A percentile compares a stretch with the other conserved stretches of the same genome.
phyloP scores from a whole-genome alignment of 495 filamentous ascomycete species.

The Penicillium manginii region DNA sequence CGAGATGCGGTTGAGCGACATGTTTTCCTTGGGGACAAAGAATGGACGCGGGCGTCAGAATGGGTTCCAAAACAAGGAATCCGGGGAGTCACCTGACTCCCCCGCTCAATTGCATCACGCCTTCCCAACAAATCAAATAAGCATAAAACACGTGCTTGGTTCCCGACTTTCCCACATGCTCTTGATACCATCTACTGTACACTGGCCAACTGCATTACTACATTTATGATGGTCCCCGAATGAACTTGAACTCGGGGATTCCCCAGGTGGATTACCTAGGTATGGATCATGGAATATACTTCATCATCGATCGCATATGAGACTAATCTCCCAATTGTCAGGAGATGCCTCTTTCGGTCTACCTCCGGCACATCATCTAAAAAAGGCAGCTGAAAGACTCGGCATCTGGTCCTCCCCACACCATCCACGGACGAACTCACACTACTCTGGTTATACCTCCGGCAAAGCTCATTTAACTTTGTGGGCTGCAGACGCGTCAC shows the following conservation, averaged over 20 bases:
- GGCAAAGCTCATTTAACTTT: slow-evolving; percentile 13
- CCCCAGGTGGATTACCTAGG: neutral
- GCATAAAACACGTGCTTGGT: neutral
- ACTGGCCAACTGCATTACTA: too few relatives aligned
- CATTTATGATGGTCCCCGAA: neutral
- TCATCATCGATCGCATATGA: slow-evolving; percentile 1
- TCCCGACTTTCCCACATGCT: neutral
- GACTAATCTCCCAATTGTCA: neutral
- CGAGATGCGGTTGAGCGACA: slow-evolving; percentile 41
- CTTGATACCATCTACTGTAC: too few relatives aligned
- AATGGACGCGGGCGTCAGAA: neutral
- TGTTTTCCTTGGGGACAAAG: slow-evolving; percentile 10
- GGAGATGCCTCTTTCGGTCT: slow-evolving; percentile 4
- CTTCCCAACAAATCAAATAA: neutral
- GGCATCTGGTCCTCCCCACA: slow-evolving; percentile 17
- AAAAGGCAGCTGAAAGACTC: slow-evolving; percentile 25
- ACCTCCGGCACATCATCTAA: slow-evolving; percentile 12
- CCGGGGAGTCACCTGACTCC: slow-evolving; percentile 6
- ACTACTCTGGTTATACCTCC: slow-evolving; percentile 13
- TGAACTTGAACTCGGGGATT: neutral
- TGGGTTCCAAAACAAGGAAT: slow-evolving; percentile 1
- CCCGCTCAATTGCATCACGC: neutral
- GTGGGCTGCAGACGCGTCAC: slow-evolving; percentile 12
- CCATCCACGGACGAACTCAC: slow-evolving; percentile 20
- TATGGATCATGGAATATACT: neutral